Conservation (phyloP, 176 grass and related monocot species). For the Canna indica region DNA sequence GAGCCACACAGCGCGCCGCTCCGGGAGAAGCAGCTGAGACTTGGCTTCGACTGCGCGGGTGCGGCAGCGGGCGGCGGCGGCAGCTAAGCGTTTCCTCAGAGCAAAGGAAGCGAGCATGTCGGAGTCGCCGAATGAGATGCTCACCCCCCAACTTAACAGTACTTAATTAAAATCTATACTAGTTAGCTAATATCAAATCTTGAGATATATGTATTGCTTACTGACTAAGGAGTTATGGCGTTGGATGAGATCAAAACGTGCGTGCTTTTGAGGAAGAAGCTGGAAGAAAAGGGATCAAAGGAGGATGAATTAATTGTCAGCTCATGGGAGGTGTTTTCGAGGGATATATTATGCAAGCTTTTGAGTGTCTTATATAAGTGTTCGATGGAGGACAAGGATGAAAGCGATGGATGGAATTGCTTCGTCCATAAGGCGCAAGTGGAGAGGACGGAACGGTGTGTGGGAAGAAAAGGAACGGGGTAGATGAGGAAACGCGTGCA, state of each 20-base stretch:
- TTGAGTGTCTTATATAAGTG: too few relatives aligned
- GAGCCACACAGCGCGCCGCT: conserved; percentile 7
- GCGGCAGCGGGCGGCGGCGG: background rate
- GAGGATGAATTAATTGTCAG: too few relatives aligned
- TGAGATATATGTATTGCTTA: too few relatives aligned
- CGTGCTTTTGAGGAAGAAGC: too few relatives aligned
- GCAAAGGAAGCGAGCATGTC: conserved; percentile 4
- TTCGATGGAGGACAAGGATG: conserved; percentile 23
- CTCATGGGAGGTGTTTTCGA: too few relatives aligned
- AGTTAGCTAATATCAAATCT: too few relatives aligned
- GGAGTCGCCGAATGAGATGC: background rate
- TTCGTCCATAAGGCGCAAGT: conserved; percentile 31
- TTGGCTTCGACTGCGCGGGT: background rate
- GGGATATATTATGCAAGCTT: too few relatives aligned
- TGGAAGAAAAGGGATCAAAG: too few relatives aligned
- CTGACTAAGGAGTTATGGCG: background rate
- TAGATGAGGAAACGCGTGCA: background rate
- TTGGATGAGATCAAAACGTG: too few relatives aligned
- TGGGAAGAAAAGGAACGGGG: background rate
- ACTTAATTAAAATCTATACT: too few relatives aligned
- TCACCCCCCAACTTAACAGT: background rate
- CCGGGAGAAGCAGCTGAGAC: background rate
- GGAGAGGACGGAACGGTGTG: conserved; percentile 9
- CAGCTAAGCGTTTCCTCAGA: conserved; percentile 1
- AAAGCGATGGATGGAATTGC: conserved; percentile 19